These are phyloP conservation scores for Sporothrix pseudoabietina DNA, from an alignment of 2,329 filamentous ascomycete genomes.

Conservation along the genomic window DNA sequence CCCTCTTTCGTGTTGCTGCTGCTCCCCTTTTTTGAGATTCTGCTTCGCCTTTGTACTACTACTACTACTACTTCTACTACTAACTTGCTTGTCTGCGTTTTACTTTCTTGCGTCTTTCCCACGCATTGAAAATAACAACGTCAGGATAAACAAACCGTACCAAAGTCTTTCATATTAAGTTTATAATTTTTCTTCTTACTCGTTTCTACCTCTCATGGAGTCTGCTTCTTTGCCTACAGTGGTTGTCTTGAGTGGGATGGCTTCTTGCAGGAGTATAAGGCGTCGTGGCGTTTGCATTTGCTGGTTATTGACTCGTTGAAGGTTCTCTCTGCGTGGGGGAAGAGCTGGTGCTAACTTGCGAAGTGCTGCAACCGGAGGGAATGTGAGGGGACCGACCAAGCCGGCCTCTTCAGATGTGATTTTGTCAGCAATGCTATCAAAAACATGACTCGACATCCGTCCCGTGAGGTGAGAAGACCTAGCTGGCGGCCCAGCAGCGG, in stretches of 20 bases:
- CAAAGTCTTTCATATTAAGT: conserved; percentile 8
- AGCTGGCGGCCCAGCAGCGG: neutral
- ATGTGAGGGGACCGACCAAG: neutral
- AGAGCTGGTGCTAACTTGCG: neutral
- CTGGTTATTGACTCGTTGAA: neutral
- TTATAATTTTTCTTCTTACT: neutral
- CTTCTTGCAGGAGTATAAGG: neutral
- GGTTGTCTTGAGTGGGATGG: neutral
- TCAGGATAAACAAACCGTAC: conserved; percentile 11
- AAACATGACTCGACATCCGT: neutral
- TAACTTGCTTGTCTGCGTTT: neutral
- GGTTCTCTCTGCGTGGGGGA: neutral
- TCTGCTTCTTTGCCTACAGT: neutral
- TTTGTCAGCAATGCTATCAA: neutral
- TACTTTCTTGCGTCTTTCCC: neutral
- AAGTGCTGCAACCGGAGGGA: neutral
- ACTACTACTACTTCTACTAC: neutral
- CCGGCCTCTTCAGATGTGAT: neutral
- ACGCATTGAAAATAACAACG: neutral
- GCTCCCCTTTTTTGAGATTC: conserved; percentile 16
- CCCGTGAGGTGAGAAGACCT: neutral
- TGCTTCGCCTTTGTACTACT: conserved; percentile 26
- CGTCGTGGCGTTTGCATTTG: neutral
- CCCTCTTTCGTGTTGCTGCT: conserved; percentile 13
- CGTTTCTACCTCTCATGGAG: neutral